These are phyloP conservation scores for Tardiomyces digboiensis DNA, from an alignment of 1,139 yeast species.

Conservation along the genomic window DNA sequence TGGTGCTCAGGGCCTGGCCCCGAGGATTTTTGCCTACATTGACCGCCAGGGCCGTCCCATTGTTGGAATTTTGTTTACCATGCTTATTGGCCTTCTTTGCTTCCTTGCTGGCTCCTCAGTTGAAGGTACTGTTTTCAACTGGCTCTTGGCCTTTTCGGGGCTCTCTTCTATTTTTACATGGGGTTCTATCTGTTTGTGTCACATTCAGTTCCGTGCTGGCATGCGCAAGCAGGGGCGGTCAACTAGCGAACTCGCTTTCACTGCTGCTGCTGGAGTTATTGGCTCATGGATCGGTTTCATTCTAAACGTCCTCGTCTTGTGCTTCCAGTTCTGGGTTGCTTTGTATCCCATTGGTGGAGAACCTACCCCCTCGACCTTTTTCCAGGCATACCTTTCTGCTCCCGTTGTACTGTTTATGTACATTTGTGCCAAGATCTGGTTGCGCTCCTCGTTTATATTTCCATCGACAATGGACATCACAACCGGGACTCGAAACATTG, in stretches of 20 bases:
- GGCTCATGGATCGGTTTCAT: constrained; percentile 64
- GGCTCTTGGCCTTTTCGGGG: constrained; percentile 77
- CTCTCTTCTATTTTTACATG: constrained; percentile 71
- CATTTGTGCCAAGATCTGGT: constrained; percentile 39
- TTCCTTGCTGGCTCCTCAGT: constrained; percentile 64
- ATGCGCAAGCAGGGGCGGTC: constrained; percentile 55
- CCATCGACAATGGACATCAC: constrained; percentile 47
- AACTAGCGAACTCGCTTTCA: constrained; percentile 57
- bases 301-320: constrained; percentile 45
- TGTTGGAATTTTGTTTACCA: constrained; percentile 50
- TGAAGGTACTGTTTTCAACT: constrained; percentile 58
- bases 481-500: constrained; percentile 46
- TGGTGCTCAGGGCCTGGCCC: constrained; percentile 78
- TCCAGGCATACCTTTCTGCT: constrained; percentile 44
- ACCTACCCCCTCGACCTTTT: constrained; percentile 35
- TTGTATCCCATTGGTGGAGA: constrained; percentile 43
- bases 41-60: constrained; percentile 72
- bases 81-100: constrained; percentile 55
- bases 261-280: constrained; percentile 56
- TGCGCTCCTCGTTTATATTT: constrained; percentile 20
- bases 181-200: constrained; percentile 63
- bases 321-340: constrained; percentile 70
- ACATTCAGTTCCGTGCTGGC: constrained; percentile 59
- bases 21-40: constrained; percentile 59
- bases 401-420: constrained; percentile 42